Percentiles rank a stretch among this genome's conserved stretches.
Conservation (phyloP, 2,329 filamentous ascomycete genomes). For the Ciborinia camelliae region DNA sequence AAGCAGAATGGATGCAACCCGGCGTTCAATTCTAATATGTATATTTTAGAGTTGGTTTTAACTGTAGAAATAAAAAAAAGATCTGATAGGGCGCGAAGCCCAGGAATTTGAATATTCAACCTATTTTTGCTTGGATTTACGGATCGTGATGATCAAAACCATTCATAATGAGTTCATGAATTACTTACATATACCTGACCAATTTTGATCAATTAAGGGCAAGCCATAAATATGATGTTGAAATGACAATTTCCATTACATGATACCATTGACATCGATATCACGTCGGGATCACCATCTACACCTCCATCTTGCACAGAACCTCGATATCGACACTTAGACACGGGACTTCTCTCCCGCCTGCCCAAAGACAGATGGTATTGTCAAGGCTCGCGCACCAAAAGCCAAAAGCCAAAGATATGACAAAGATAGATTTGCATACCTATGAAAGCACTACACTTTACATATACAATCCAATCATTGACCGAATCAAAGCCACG, state of each 20-base stretch:
- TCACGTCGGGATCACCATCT: constrained; percentile 1
- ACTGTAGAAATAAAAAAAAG: background rate
- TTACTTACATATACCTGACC: background rate
- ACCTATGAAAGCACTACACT: background rate
- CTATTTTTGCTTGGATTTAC: no score
- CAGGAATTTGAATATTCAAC: background rate
- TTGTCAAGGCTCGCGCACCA: background rate
- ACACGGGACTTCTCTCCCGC: background rate
- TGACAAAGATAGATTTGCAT: background rate
- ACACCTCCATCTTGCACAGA: constrained; percentile 13
- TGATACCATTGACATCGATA: background rate
- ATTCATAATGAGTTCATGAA: background rate
- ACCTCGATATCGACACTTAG: background rate
- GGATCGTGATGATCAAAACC: background rate
- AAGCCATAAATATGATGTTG: background rate
- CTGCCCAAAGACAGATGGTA: background rate
- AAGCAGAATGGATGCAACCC: background rate
- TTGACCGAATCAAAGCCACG: background rate
- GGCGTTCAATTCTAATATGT: background rate
- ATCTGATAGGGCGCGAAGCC: background rate
- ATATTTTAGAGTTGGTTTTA: background rate
- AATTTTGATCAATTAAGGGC: background rate
- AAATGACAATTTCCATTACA: background rate
- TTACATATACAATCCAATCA: background rate
- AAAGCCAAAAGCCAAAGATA: background rate